Evolutionary conservation across 345 rosid genomes (phyloP).

Genomic region (Erysimum cheiranthoides): DNA sequence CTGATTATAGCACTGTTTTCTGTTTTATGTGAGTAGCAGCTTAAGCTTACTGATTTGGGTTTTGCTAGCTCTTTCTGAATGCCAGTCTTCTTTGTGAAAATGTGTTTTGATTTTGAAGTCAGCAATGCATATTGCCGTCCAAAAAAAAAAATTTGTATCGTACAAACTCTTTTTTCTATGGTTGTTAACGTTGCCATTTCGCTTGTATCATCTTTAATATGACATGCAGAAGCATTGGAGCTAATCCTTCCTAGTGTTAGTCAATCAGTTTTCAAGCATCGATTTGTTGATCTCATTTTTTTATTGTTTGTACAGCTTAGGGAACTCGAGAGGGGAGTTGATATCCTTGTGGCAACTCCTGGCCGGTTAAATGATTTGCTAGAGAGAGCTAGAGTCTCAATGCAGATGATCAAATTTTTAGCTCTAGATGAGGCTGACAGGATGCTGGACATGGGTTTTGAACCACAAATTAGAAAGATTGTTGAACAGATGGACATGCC

Average conservation of each 20-base stretch:
- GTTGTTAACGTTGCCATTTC: slow-evolving; percentile 3
- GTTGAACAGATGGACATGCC: slow-evolving; percentile 99
- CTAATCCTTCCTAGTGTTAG: slow-evolving; percentile 8
- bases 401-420: slow-evolving; percentile 84
- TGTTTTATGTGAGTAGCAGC: slow-evolving; percentile 13
- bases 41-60: slow-evolving; percentile 19
- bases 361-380: slow-evolving; percentile 95
- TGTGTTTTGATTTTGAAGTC: slow-evolving; percentile 1
- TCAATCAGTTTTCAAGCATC: background rate
- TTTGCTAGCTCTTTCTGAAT: slow-evolving; percentile 15
- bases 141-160: background rate
- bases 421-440: slow-evolving; percentile 99
- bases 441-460: slow-evolving; percentile 99
- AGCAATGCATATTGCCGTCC: background rate
- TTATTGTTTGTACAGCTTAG: slow-evolving; percentile 65
- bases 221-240: slow-evolving; percentile 13
- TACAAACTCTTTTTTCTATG: background rate
- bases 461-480: slow-evolving; percentile 96
- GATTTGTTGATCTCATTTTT: slow-evolving; percentile 22
- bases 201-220: slow-evolving; percentile 19
- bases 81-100: slow-evolving; percentile 9
- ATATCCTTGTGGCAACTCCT: slow-evolving; percentile 98
- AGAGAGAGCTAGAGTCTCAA: slow-evolving; percentile 95
- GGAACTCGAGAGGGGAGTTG: slow-evolving; percentile 96
- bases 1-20: slow-evolving; percentile 1